phyloP scores from a whole-genome alignment of 495 filamentous ascomycete genomes.

The Cairneyella variabilis region DNA sequence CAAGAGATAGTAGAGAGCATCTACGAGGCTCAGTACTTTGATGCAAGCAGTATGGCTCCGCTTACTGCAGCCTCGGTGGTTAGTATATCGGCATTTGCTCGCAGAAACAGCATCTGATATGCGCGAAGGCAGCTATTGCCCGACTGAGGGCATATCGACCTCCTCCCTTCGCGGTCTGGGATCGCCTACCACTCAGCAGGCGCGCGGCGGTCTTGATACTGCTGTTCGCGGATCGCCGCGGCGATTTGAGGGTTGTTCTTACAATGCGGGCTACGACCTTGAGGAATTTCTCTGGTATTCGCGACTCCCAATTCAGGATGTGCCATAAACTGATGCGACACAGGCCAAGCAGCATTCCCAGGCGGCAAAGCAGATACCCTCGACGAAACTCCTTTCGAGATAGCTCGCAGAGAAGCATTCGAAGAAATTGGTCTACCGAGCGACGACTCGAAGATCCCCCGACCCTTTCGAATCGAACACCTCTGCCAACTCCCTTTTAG shows the following conservation, averaged over 20 bases:
- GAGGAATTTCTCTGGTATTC: conserved; percentile 45
- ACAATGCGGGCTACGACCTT: conserved; percentile 79
- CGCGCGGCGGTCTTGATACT: conserved; percentile 82
- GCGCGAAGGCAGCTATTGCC: conserved; percentile 65
- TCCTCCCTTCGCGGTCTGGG: conserved; percentile 50
- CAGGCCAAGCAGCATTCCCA: conserved; percentile 81
- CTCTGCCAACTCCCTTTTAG: conserved; percentile 78
- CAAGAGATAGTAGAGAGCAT: conserved; percentile 17
- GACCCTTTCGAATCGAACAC: conserved; percentile 75
- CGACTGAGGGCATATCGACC: conserved; percentile 69
- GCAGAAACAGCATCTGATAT: conserved; percentile 26
- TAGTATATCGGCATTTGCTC: conserved; percentile 27
- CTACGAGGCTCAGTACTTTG: conserved; percentile 25
- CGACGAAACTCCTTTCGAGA: conserved; percentile 55
- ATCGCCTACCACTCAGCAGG: conserved; percentile 60
- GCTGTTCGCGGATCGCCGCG: conserved; percentile 74
- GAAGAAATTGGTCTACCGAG: conserved; percentile 88
- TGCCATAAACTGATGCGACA: conserved; percentile 8
- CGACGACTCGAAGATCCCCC: conserved; percentile 55
- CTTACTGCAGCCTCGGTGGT: conserved; percentile 54
- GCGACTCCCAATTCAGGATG: not conserved
- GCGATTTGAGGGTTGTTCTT: conserved; percentile 76
- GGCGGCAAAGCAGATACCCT: conserved; percentile 61
- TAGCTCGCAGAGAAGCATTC: conserved; percentile 80
- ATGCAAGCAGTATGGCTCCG: conserved; percentile 51